Evolutionary conservation across 129 eudicot genomes (phyloP), one percentile per base, ranked within the genome.

Genomic region (Heracleum sosnowskyi): DNA sequence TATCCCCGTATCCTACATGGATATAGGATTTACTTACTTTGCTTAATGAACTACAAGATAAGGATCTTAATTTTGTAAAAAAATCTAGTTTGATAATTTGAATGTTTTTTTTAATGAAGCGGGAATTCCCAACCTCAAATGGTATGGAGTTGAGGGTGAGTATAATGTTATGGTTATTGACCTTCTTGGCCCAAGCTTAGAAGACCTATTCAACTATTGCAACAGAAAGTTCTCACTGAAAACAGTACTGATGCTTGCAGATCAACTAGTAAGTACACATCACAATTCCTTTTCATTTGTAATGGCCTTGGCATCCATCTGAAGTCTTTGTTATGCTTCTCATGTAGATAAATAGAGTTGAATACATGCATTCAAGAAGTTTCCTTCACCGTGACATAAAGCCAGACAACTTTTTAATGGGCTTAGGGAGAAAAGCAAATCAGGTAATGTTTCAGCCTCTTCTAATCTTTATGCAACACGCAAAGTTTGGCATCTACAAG

Each of bases 181-280:
- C 85, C 99, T 96, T 87, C 97, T 96, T 75, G 99, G 99, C 75
- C 98, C 98, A 24, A 94, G 98, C 66, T 84, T 94, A 55, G 98
- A 94, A 84, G 98, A 94, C 76, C 90, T 96, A 64, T 96, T 96
- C 86, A 96, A 96, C 76, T 96, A 96, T 80, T 96, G 97, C 83
- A 96, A 84, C 80, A 83, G 99, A 85, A 92, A 90, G 83, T 85
- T 96, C 78, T 81, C 93, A 39, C 85, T 96, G 83, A 94, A 94
- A 86, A 91, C 98, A 29, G 98, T 94, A 57, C 82, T 94, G 82
- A 94, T 94, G 98, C 99, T 95, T 81, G 99, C 99, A 29, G 99
- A 96, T 81, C 99, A 96, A 79, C 80, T 96, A 57, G 99, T 96
- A 90, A 84, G 96, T 86, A 47, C 45, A 37, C 34, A 17, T 74